These are phyloP conservation scores for Penicillium fuscoglaucum DNA, from an alignment of 2,329 filamentous ascomycete species.

Conservation along the genomic window DNA sequence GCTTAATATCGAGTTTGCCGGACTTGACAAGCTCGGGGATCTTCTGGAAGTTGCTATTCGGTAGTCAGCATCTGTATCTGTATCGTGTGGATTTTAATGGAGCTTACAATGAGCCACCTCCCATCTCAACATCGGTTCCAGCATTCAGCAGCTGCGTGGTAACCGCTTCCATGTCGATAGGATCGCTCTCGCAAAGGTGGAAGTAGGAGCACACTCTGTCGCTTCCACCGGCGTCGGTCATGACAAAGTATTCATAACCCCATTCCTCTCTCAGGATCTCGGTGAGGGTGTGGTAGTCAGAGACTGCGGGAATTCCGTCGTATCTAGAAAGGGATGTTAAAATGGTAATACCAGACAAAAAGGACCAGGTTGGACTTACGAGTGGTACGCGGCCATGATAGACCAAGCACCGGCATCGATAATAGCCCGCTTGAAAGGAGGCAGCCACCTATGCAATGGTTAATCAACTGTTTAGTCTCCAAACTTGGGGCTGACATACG, in stretches of 20 bases:
- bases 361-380: conserved; percentile 31
- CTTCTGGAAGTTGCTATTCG: conserved; percentile 58
- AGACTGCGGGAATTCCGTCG: conserved; percentile 68
- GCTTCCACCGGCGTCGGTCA: conserved; percentile 68
- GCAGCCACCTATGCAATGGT: conserved; percentile 43
- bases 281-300: conserved; percentile 65
- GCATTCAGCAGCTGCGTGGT: conserved; percentile 64
- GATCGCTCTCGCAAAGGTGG: conserved; percentile 60
- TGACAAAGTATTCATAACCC: conserved; percentile 69
- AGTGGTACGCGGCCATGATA: conserved; percentile 74
- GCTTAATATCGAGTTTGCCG: conserved; percentile 59
- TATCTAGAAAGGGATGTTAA: conserved; percentile 45
- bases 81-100: not conserved
- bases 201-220: conserved; percentile 67
- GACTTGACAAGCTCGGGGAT: conserved; percentile 65
- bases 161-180: conserved; percentile 65
- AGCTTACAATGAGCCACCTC: conserved; percentile 64
- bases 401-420: conserved; percentile 67
- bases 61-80: conserved; percentile 4
- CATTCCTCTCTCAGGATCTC: conserved; percentile 70
- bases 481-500: conserved; percentile 47
- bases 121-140: conserved; percentile 74
- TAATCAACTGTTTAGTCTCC: not conserved
- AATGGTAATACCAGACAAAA: not conserved
- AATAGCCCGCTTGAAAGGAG: conserved; percentile 67